Conservation (phyloP, 2,329 filamentous ascomycete genomes). For the Aciculosporium take region DNA sequence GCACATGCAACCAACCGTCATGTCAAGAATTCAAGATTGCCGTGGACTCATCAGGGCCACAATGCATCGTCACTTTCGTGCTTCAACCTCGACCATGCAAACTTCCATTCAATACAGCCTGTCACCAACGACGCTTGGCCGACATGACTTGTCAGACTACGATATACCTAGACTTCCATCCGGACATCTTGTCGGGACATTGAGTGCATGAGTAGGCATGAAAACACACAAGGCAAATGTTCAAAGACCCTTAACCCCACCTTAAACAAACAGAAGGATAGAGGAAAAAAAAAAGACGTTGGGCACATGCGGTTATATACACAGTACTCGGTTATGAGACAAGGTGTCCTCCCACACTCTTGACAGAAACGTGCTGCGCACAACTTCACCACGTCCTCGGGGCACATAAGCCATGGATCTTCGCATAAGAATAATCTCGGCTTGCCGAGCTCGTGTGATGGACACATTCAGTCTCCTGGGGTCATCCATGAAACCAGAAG, state of each 20-base stretch:
- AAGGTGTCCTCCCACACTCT: slow-evolving; percentile 20
- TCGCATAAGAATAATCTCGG: slow-evolving; percentile 32
- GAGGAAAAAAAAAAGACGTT: neutral
- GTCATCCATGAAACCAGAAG: slow-evolving; percentile 28
- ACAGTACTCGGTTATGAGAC: slow-evolving; percentile 1
- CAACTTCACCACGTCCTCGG: slow-evolving; percentile 4
- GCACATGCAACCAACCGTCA: too few relatives aligned
- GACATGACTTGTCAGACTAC: too few relatives aligned
- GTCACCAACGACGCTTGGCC: too few relatives aligned
- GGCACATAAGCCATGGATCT: slow-evolving; percentile 17
- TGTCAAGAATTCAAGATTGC: too few relatives aligned
- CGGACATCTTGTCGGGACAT: too few relatives aligned
- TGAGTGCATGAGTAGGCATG: too few relatives aligned
- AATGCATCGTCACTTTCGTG: too few relatives aligned
- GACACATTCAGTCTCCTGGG: slow-evolving; percentile 31
- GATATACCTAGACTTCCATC: too few relatives aligned
- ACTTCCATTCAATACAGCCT: too few relatives aligned
- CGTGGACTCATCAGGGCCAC: too few relatives aligned
- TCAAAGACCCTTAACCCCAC: neutral
- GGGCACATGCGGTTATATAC: neutral
- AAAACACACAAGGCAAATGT: too few relatives aligned
- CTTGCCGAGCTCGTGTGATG: slow-evolving; percentile 29
- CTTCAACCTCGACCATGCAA: too few relatives aligned
- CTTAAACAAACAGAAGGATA: neutral
- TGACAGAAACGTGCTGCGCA: slow-evolving; percentile 11